Base-by-base conservation (phyloP, 2,329 filamentous ascomycete genomes). In the Monascus ruber region DNA sequence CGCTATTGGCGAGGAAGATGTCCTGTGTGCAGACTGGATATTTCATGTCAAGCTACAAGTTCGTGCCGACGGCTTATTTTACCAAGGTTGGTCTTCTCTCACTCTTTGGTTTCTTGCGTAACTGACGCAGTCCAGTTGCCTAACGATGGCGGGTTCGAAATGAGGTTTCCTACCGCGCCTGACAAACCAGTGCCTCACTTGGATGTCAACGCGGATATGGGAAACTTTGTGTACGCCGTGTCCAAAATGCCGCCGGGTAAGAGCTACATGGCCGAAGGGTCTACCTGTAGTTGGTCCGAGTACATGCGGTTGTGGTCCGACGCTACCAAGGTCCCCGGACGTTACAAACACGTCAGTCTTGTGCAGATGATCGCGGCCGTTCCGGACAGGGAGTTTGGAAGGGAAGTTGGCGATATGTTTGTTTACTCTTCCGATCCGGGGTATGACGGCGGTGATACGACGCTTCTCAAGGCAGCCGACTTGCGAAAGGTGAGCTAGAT, bases 191-290 rank as follows among this genome's bases (percentile, higher is more conserved):
- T 67, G 0, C 70, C 69, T 4, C 71, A 74, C 34, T 50, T 73
- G 1, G 63, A 65, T 10, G 66, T 71, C 5, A 63, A 63, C n/a
- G 52, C 53, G 3, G 70, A 74, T 42, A 62, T 64, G 51, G 70
- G 70, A 0, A 65, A 57, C 46, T 71, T 72, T 36, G 61, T 64
- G 9, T 71, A 70, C 36, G 70, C 68, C 7, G 68, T 73, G 1
- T 63, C 60, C 34, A 63, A 72, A 43, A 70, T 72, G 66, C 64
- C 68, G 0, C 62, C 70, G 0, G 69, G 69, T 1, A 68, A 68
- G 35, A 51, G 55, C 1, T 73, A 72, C 47, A 70, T 74, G 62
- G 70, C 69, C 0, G 66, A 56, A 26, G 69, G 69, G 2, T 62
- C 66, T 3, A 60, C 52, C 4, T 68, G 65, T 48, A 70, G 57